phyloP scores from a whole-genome alignment of 306 rosid species.

The Medicago arabica region DNA sequence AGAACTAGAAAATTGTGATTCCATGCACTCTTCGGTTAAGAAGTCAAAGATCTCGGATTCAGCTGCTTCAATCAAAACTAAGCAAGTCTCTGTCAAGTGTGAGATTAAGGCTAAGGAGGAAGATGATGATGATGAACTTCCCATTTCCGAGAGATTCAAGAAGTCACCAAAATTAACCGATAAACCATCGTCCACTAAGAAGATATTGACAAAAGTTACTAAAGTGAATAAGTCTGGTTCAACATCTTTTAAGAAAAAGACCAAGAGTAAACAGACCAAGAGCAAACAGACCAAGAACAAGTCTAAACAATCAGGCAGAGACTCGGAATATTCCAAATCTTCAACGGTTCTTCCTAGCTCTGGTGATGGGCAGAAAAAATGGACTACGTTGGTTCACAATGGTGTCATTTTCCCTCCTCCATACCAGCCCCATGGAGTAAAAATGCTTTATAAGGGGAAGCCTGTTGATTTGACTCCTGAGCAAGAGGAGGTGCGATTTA shows the following conservation, averaged over 20 bases:
- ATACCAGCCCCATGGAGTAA: conserved; percentile 77
- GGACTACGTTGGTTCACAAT: conserved; percentile 89
- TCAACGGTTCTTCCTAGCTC: conserved; percentile 78
- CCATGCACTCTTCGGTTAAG: conserved; percentile 37
- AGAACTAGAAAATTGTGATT: conserved; percentile 45
- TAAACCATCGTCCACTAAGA: conserved; percentile 44
- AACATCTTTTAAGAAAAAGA: conserved; percentile 47
- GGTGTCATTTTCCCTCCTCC: conserved; percentile 98
- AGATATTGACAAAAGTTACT: conserved; percentile 39
- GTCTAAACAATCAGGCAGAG: conserved; percentile 45
- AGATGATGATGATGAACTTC: conserved; percentile 50
- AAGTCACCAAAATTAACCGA: conserved; percentile 30
- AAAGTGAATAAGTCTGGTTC: conserved; percentile 52
- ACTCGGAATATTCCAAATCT: conserved; percentile 80
- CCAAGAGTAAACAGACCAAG: conserved; percentile 48
- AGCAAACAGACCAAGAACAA: conserved; percentile 43
- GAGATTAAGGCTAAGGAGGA: conserved; percentile 46
- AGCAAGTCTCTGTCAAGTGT: conserved; percentile 34
- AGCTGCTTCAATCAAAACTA: conserved; percentile 41
- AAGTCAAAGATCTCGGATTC: conserved; percentile 49
- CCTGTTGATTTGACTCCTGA: conserved; percentile 79
- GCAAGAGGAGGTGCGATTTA: conserved; percentile 86
- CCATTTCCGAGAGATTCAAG: conserved; percentile 47
- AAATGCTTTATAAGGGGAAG: conserved; percentile 78
- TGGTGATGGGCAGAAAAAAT: conserved; percentile 96